These are phyloP conservation scores for Sordariomycetes sp. DNA, from an alignment of 2,329 filamentous ascomycete genomes.

Conservation along the genomic window DNA sequence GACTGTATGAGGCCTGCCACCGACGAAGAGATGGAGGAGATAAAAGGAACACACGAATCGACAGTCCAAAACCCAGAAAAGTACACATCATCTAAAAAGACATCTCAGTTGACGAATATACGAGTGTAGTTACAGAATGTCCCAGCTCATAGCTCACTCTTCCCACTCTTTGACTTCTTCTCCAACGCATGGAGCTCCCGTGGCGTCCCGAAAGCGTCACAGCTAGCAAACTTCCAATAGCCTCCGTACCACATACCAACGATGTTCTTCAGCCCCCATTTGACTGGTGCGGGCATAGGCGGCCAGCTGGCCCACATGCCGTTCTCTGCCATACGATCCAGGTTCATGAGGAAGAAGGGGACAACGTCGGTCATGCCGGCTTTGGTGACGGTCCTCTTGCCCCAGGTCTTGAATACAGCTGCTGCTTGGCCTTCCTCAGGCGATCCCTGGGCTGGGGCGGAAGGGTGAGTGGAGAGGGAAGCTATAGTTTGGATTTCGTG, in stretches of 20 bases:
- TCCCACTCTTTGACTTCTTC: constrained; percentile 3
- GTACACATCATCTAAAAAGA: no score
- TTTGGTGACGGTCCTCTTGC: constrained; percentile 54
- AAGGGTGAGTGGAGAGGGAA: constrained; percentile 36
- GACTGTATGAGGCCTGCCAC: no score
- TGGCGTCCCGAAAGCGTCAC: constrained; percentile 41
- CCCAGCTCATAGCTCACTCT: not conserved
- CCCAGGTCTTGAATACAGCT: constrained; percentile 49
- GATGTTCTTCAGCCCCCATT: constrained; percentile 51
- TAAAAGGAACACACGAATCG: no score
- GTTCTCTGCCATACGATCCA: constrained; percentile 49
- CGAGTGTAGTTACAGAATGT: no score
- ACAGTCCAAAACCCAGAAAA: no score
- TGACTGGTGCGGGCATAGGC: constrained; percentile 50
- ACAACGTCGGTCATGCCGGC: constrained; percentile 50
- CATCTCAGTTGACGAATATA: no score
- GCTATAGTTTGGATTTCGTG: constrained; percentile 45
- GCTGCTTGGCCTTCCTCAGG: constrained; percentile 34
- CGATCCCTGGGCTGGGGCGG: constrained; percentile 36
- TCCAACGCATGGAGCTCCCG: constrained; percentile 43
- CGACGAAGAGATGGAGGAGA: no score
- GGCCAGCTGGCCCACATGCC: constrained; percentile 55
- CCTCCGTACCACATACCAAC: constrained; percentile 44
- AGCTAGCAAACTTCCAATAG: constrained; percentile 59
- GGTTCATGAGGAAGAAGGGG: constrained; percentile 55